Conservation (phyloP, 2,329 filamentous ascomycete species). For the Talaromyces sp. region DNA sequence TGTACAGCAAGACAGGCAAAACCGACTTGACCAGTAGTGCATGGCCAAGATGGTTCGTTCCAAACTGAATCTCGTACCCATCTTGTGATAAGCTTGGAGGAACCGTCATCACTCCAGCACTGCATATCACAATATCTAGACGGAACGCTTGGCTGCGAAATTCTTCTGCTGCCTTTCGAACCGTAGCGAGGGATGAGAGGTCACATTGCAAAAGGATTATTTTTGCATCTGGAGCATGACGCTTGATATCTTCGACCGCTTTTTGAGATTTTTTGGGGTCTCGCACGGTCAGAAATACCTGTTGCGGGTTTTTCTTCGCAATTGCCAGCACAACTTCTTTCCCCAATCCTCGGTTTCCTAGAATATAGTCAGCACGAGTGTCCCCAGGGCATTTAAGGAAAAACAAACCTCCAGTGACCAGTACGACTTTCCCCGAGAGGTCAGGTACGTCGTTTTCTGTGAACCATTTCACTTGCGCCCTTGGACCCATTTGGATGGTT, state of each 20-base stretch:
- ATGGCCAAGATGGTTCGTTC: constrained; percentile 45
- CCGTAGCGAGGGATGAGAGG: constrained; percentile 45
- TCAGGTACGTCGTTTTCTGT: constrained; percentile 42
- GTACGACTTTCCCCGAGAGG: constrained; percentile 45
- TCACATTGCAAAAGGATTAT: constrained; percentile 47
- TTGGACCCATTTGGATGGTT: not conserved
- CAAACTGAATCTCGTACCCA: constrained; percentile 41
- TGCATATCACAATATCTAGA: constrained; percentile 42
- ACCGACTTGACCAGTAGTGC: constrained; percentile 40
- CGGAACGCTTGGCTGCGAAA: constrained; percentile 39
- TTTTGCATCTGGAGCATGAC: constrained; percentile 23
- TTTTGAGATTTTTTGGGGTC: constrained; percentile 14
- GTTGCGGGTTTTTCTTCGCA: not conserved
- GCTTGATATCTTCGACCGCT: constrained; percentile 14
- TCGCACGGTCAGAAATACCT: not conserved
- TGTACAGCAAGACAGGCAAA: constrained; percentile 35
- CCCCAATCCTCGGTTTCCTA: constrained; percentile 22
- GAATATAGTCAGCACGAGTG: not conserved
- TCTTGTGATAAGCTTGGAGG: constrained; percentile 33
- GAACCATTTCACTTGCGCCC: not conserved
- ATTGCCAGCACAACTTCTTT: constrained; percentile 16
- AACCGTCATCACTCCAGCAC: constrained; percentile 43
- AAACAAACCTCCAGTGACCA: constrained; percentile 47
- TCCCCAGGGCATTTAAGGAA: not conserved
- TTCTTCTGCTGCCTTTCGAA: constrained; percentile 38